Percentiles rank a stretch among this genome's conserved stretches.
phyloP scores from a whole-genome alignment of 306 rosid genomes.

The Chamaecrista fasciculata region DNA sequence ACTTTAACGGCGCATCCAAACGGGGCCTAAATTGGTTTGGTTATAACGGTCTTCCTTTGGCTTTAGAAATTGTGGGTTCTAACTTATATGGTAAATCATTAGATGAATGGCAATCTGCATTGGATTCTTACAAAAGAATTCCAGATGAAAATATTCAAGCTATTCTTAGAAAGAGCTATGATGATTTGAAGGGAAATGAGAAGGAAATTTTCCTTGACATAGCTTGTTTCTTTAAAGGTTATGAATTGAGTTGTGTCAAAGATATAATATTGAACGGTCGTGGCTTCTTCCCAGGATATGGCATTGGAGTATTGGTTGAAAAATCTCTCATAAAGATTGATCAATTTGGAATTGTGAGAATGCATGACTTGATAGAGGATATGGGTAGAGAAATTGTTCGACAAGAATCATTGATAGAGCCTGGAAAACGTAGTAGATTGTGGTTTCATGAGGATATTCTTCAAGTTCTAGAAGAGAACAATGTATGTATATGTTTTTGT shows the following conservation, averaged over 20 bases:
- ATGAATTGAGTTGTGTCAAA: background rate
- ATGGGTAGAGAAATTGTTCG: conserved; percentile 34
- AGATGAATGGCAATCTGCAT: background rate
- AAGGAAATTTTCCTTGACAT: background rate
- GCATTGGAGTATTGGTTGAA: background rate
- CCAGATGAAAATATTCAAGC: background rate
- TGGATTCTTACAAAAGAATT: background rate
- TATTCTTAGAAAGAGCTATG: background rate
- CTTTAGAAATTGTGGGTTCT: background rate
- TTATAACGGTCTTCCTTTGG: conserved; percentile 4
- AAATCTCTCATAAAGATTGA: background rate
- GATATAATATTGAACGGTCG: background rate
- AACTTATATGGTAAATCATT: background rate
- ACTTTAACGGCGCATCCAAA: too few species aligned
- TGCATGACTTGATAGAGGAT: conserved; percentile 34
- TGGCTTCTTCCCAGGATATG: background rate
- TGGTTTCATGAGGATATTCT: conserved; percentile 29
- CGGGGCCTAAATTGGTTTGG: too few species aligned
- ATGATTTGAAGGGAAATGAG: background rate
- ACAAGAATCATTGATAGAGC: background rate
- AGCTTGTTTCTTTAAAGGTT: background rate
- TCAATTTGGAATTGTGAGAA: background rate
- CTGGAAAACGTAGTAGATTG: conserved; percentile 19
- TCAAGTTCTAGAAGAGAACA: background rate
- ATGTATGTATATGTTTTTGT: background rate